Base-by-base conservation (phyloP, 176 grass and related monocot species). In the Olyra latifolia region DNA sequence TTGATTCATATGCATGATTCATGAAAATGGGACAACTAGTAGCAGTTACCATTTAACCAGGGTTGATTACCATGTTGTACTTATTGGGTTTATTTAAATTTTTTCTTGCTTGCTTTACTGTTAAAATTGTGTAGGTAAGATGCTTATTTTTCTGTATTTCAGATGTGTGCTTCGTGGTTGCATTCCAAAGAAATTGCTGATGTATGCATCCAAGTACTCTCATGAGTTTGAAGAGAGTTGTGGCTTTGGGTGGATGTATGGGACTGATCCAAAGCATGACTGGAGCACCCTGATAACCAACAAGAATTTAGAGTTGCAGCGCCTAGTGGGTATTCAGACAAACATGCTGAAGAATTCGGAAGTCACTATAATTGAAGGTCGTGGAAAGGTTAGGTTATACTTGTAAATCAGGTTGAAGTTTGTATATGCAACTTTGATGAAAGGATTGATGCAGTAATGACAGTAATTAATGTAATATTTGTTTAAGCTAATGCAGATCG, bases 91-190 rank as follows among this genome's bases (percentile, higher is more conserved):
- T 43, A 15, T 60, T 64, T 65, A 15, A 73, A 66, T 22, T 65
- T 25, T 35, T 74, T 0, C 28, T 29, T 13, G 19, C 45, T 66
- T 2, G 28, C 44, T 64, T 54, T 25, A 24, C 7, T 71, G 22
- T 50, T 5, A 5, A 41, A 74, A 56, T 0, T 7, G 61, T 44
- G 25, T 5, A 52, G 66, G 23, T 43, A 75, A 56, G 44, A 62
- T 1, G 56, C 14, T 52, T 12, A 28, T 32, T 67, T 83, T 3
- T 58, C 11, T 77, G 4, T 71, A 72, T 53, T 84, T 35, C 75
- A 96, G 90, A 45, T 96, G 93, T 58, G 93, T 96, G 70, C 87
- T 96, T 61, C 87, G 88, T n/a, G 90, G 88, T 14, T 92, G 93
- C 29, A 85, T 96, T 75, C 93, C 90, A 17, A 92, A 90, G 85